These are phyloP conservation scores for Aspergillus alliaceus DNA, from an alignment of 2,329 filamentous ascomycete genomes.

Conservation along the genomic window DNA sequence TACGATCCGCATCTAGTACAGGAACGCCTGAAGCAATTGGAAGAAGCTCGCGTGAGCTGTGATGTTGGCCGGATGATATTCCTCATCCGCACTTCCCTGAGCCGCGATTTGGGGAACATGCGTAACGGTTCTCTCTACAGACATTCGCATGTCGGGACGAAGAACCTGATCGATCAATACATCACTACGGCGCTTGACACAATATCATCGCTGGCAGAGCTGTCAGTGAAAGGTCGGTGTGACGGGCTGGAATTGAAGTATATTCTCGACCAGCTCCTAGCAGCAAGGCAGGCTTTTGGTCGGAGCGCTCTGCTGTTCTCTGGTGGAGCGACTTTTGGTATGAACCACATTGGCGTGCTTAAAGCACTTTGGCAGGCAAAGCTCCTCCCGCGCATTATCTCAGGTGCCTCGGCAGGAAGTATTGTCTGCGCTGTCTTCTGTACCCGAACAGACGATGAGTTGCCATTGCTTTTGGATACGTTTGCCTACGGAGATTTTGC, in stretches of 20 bases:
- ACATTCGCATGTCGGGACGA: constrained; percentile 82
- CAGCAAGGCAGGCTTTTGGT: constrained; percentile 78
- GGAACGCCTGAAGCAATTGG: constrained; percentile 68
- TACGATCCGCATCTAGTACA: constrained; percentile 72
- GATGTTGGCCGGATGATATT: constrained; percentile 78
- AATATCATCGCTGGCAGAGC: constrained; percentile 68
- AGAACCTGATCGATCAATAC: constrained; percentile 81
- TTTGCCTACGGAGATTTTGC: constrained; percentile 79
- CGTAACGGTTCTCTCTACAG: constrained; percentile 79
- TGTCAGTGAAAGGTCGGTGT: constrained; percentile 52
- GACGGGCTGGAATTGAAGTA: constrained; percentile 59
- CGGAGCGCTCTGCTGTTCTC: constrained; percentile 79
- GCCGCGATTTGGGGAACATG: constrained; percentile 82
- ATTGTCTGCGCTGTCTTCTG: constrained; percentile 83
- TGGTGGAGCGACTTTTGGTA: constrained; percentile 84
- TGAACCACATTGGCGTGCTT: constrained; percentile 87
- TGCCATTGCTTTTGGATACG: constrained; percentile 65
- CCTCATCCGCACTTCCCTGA: constrained; percentile 75
- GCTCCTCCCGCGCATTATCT: constrained; percentile 81
- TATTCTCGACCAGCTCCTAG: constrained; percentile 68
- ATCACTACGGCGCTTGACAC: constrained; percentile 76
- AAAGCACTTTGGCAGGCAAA: constrained; percentile 75
- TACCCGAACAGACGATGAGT: constrained; percentile 73
- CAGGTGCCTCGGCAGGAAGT: constrained; percentile 81
- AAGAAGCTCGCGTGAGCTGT: constrained; percentile 68